A percentile compares a stretch with the other conserved stretches of the same genome.
Conservation (phyloP, 768 basidiomycete genomes). For the Strobilomyces confusus region DNA sequence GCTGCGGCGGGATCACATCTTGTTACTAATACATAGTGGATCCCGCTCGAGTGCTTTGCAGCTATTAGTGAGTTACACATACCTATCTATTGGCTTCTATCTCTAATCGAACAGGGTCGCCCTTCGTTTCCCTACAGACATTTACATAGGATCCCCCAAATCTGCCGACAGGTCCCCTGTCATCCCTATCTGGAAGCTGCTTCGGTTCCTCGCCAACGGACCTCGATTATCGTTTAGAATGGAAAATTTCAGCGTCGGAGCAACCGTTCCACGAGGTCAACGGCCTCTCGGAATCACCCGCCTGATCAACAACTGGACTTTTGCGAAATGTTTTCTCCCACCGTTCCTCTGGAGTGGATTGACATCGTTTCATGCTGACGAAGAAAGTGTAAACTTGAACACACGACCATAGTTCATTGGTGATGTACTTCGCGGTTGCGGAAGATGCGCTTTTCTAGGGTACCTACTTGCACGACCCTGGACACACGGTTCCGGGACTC, state of each 20-base stretch:
- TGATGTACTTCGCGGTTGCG: slow-evolving; percentile 13
- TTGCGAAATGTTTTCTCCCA: slow-evolving; percentile 20
- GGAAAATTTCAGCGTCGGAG: slow-evolving; percentile 11
- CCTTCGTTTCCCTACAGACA: not conserved
- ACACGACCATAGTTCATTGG: not conserved
- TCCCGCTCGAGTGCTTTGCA: no score
- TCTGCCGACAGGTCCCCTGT: slow-evolving; percentile 3
- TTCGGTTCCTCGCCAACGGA: slow-evolving; percentile 5
- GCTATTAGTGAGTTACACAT: no score
- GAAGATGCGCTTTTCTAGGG: slow-evolving; percentile 16
- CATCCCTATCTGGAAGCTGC: slow-evolving; percentile 10
- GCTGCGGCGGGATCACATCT: not conserved
- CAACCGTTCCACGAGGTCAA: slow-evolving; percentile 19
- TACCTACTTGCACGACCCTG: slow-evolving; percentile 15
- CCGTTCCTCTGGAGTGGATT: slow-evolving; percentile 5
- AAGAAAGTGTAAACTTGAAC: slow-evolving; percentile 6
- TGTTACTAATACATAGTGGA: no score
- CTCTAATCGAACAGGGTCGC: not conserved
- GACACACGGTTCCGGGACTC: slow-evolving; percentile 14
- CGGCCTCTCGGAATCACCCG: slow-evolving; percentile 8
- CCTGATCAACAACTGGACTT: slow-evolving; percentile 1
- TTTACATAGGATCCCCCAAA: not conserved
- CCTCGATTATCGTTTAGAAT: slow-evolving; percentile 19
- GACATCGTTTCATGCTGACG: slow-evolving; percentile 1
- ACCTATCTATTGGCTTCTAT: not conserved